Base-by-base conservation (phyloP, 305 asterid species). In the Vinca major region DNA sequence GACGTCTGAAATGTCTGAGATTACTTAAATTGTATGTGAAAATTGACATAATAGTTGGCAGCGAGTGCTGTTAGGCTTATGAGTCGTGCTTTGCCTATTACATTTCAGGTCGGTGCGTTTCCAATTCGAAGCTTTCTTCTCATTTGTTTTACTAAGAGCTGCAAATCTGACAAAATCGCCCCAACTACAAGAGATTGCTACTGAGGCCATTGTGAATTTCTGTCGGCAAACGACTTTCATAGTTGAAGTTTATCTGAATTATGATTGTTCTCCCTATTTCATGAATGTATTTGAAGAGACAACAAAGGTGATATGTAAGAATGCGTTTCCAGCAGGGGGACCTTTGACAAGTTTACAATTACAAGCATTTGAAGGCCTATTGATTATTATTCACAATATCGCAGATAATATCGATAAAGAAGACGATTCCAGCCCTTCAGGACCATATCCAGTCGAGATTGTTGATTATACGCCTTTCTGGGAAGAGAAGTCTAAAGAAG, bases 351-450 rank as follows among this genome's bases (percentile, higher is more conserved):
- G 95, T 66, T 77, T 86, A 64, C 98, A 92, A 19, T 73, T 86
- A 26, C 97, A 90, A 73, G 91, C 98, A 45, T 90, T 92, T 14
- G 98, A 92, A 75, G 97, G 98, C 4, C 82, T 92, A 1, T 71
- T 78, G 0, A 74, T 80, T 16, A 85, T 87, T 58, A 86, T 92
- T 62, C 98, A 88, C 75, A 83, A 81, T 68, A 87, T 92, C 26
- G 98, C 98, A 20, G 93, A 92, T 60, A 83, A 78, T 9, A 82
- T 90, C 1, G 98, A 92, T 14, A 87, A 78, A 68, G 97, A 92
- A 51, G 85, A 86, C 2, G 95, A 90, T 47, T 2, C 77, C 26
- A 78, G 78, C 69, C 86, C 90, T 50, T 77, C 84, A 0, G 92
- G 87, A 40, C 88, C 93, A 0, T 90, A 83, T 47, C 94, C 89